These are phyloP conservation scores for Beta lomatogona DNA, from an alignment of 179 eudicot species.

Conservation along the genomic window DNA sequence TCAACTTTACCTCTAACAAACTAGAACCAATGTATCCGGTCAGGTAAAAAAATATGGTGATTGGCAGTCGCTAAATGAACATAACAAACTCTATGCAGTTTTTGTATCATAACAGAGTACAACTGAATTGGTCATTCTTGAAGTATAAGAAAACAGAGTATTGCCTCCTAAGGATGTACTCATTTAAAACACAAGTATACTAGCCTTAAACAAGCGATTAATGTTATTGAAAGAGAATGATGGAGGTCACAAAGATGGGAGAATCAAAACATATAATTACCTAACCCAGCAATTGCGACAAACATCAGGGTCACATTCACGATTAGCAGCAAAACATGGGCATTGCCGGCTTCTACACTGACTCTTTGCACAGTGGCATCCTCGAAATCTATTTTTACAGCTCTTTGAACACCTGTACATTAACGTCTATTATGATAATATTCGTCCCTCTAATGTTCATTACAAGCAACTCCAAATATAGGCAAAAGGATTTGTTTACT, in stretches of 20 bases:
- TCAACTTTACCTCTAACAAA: not conserved
- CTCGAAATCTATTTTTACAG: conserved; percentile 93
- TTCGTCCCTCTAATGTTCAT: not conserved
- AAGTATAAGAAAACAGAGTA: not conserved
- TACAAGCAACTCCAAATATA: not conserved
- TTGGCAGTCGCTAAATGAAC: not conserved
- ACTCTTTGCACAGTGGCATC: conserved; percentile 99
- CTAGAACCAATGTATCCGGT: not conserved
- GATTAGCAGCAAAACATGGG: conserved; percentile 96
- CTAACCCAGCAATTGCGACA: conserved; percentile 99
- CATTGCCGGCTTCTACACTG: conserved; percentile 99
- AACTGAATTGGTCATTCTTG: not conserved
- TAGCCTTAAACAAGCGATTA: not conserved
- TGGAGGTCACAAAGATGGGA: not conserved
- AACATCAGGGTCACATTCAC: conserved; percentile 99
- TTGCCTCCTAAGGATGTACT: not conserved
- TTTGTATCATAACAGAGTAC: not conserved
- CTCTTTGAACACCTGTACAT: conserved; percentile 79
- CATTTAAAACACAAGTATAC: not conserved
- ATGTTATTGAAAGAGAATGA: not conserved
- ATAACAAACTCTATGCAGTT: not conserved
- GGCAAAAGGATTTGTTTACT: not conserved
- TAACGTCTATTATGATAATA: not conserved
- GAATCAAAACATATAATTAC: conserved; percentile 39
- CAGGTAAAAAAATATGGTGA: not conserved